These are phyloP conservation scores for Eutrema salsugineum DNA, from an alignment of 441 rosid species.

Conservation along the genomic window DNA sequence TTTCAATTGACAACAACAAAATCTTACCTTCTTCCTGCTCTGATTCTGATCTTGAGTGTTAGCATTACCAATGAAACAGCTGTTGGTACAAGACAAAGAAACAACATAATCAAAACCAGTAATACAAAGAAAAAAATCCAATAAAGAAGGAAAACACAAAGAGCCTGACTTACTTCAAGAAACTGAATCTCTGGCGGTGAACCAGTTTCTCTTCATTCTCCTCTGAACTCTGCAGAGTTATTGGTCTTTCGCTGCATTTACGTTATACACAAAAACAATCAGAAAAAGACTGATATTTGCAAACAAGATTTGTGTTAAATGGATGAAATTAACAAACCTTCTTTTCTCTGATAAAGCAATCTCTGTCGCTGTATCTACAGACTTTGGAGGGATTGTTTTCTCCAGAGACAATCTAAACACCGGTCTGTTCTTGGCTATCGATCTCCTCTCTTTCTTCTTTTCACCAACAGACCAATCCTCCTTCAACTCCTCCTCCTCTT, in stretches of 20 bases:
- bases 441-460: slow-evolving; percentile 18
- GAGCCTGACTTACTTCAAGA: slow-evolving; percentile 14
- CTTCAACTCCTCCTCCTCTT: slow-evolving; percentile 8
- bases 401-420: slow-evolving; percentile 35
- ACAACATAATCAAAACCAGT: slow-evolving; percentile 8
- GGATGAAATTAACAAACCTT: slow-evolving; percentile 19
- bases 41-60: slow-evolving; percentile 25
- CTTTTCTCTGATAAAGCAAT: slow-evolving; percentile 13
- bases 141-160: neutral
- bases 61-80: slow-evolving; percentile 21
- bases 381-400: slow-evolving; percentile 21
- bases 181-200: slow-evolving; percentile 11
- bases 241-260: slow-evolving; percentile 25
- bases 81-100: slow-evolving; percentile 4
- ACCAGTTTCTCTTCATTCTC: slow-evolving; percentile 5
- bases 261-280: neutral
- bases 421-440: slow-evolving; percentile 25
- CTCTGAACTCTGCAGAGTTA: neutral
- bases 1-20: neutral
- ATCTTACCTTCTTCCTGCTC: slow-evolving; percentile 7
- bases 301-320: neutral
- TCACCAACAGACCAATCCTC: slow-evolving; percentile 16
- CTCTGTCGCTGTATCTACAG: neutral
- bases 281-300: neutral
- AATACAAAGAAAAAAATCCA: neutral